Base-by-base conservation (phyloP, 2,329 filamentous ascomycete species). In the Dendrostoma leiphaemia region DNA sequence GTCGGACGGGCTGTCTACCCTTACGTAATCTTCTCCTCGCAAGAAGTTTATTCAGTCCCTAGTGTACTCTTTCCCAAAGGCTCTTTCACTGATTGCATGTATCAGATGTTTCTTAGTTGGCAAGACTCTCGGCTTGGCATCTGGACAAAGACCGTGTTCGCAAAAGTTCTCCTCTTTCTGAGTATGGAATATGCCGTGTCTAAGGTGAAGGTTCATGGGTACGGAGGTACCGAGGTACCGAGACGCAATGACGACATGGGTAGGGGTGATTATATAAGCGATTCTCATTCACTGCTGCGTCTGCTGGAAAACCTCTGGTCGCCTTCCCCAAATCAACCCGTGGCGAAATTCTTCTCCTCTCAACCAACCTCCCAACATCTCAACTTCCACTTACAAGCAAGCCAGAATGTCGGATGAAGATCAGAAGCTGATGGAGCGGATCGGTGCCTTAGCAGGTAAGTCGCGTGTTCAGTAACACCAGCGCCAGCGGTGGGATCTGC, bases 401-500 rank as follows among this genome's bases (percentile, higher is more conserved):
- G 40, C 35, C 48, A 35, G 19, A 63, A 78, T 80, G 75, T 71
- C 75, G 10, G 69, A 74, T 50, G 77, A 81, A 63, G 75, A 82
- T 51, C 74, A 75, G 63, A 77, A 80, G 55, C 67, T 84, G 59
- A 68, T 81, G 63, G 79, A 77, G 49, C 74, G 74, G 60, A 84
- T 84, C 65, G 71, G 75, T 63, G 74, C 74, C 38, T 67, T 82
- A 49, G 76, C 80, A 54, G 75, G 78, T 79, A 67, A 41, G 70
- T 66, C 31, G 31, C 31, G 9, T 10, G n/a, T 4, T 9, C 26
- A 12, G 26, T 10, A 24, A 32, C 17, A 17, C 9, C 10, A 21
- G 26, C 26, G 24, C 6, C 19, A 32, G 19, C 10, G 29, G 21
- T n/a, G 26, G 17, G 4, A 3, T 10, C 6, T 24, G 12, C 10